Evolutionary conservation across 2,329 filamentous ascomycete genomes (phyloP).

Genomic region (Alternaria consortialis): DNA sequence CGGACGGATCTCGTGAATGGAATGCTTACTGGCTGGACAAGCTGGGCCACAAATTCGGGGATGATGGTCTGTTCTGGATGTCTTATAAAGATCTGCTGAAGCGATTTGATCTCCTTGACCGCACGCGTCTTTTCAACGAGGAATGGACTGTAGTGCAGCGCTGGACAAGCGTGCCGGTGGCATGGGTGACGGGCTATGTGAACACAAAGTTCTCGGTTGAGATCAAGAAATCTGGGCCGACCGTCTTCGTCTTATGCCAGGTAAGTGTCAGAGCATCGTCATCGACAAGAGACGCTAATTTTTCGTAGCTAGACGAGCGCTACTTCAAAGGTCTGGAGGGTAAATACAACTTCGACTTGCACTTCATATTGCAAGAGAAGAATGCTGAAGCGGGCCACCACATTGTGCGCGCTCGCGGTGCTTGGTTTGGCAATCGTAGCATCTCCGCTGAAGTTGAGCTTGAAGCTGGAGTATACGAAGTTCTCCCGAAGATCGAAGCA

Average conservation of each 20-base stretch:
- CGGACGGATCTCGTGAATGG: slow-evolving; percentile 84
- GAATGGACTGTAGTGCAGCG: slow-evolving; percentile 68
- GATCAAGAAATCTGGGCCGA: slow-evolving; percentile 60
- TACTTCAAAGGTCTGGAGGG: slow-evolving; percentile 67
- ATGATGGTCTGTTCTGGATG: slow-evolving; percentile 75
- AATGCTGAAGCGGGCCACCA: slow-evolving; percentile 59
- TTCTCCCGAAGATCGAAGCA: slow-evolving; percentile 77
- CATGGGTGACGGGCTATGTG: slow-evolving; percentile 68
- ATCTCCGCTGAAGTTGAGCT: slow-evolving; percentile 80
- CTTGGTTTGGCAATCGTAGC: slow-evolving; percentile 70
- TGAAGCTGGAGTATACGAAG: slow-evolving; percentile 75
- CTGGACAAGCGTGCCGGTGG: slow-evolving; percentile 67
- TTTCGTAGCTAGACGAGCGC: slow-evolving; percentile 62
- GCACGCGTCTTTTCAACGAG: slow-evolving; percentile 66
- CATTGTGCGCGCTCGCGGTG: slow-evolving; percentile 61
- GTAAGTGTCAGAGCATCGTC: slow-evolving; percentile 40
- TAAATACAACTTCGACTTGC: slow-evolving; percentile 64
- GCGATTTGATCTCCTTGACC: slow-evolving; percentile 66
- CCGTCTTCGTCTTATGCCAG: slow-evolving; percentile 68
- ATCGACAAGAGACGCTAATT: slow-evolving; percentile 51
- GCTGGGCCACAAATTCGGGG: slow-evolving; percentile 75
- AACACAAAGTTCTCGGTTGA: slow-evolving; percentile 68
- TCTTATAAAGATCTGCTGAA: slow-evolving; percentile 66
- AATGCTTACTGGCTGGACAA: slow-evolving; percentile 78
- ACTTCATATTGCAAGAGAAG: slow-evolving; percentile 66